Evolutionary conservation across 129 eudicot genomes (phyloP).

Genomic region (Escallonia herrerae): DNA sequence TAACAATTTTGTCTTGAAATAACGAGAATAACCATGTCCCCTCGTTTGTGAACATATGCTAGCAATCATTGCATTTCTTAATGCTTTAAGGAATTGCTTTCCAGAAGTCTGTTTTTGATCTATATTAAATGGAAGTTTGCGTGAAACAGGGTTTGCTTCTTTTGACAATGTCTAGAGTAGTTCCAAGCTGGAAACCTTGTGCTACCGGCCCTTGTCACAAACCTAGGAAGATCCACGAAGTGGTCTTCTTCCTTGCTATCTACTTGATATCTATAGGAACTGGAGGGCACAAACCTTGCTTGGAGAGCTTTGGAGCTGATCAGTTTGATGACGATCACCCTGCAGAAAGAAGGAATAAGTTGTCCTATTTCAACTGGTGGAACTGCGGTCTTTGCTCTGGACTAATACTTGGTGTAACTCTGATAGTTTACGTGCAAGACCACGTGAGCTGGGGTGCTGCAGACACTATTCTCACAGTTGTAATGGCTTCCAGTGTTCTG

Average conservation of each 20-base stretch:
- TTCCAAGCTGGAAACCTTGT: constrained; percentile 71
- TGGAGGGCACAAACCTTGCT: constrained; percentile 79
- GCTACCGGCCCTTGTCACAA: constrained; percentile 34
- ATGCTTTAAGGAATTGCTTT: too few relatives aligned
- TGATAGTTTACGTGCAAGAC: constrained; percentile 67
- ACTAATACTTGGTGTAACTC: constrained; percentile 58
- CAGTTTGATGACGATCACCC: constrained; percentile 80
- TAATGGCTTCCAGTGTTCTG: constrained; percentile 43
- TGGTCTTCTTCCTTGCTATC: constrained; percentile 54
- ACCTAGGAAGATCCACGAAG: constrained; percentile 48
- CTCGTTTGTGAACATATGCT: too few relatives aligned
- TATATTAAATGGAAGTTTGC: not conserved
- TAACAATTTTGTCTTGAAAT: too few relatives aligned
- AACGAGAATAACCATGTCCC: too few relatives aligned
- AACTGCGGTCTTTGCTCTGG: constrained; percentile 61
- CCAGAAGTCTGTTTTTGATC: not conserved
- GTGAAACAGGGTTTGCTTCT: constrained; percentile 54
- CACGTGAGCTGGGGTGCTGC: constrained; percentile 69
- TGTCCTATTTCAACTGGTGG: constrained; percentile 95
- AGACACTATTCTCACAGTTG: constrained; percentile 40
- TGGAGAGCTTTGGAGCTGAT: constrained; percentile 94
- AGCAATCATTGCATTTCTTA: too few relatives aligned
- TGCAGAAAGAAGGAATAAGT: constrained; percentile 51
- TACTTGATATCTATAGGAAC: constrained; percentile 71
- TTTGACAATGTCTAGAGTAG: constrained; percentile 52